Percentiles rank a stretch among this genome's conserved stretches.
Conservation (phyloP, 2,329 filamentous ascomycete species). For the Rhinocladiella mackenziei region DNA sequence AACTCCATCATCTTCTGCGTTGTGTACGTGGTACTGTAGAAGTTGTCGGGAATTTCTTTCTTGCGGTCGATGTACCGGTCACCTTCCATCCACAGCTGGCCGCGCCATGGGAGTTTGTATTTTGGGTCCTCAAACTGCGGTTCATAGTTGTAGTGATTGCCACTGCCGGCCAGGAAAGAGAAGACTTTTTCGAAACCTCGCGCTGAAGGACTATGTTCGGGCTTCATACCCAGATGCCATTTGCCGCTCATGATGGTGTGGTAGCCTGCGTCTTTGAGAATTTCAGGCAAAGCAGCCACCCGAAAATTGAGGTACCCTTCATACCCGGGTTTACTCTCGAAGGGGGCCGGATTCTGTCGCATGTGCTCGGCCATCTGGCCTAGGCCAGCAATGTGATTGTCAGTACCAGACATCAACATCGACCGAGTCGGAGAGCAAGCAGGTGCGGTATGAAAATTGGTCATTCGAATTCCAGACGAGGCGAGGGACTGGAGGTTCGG, state of each 20-base stretch:
- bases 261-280: slow-evolving; percentile 35
- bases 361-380: slow-evolving; percentile 56
- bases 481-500: slow-evolving; percentile 56
- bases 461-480: slow-evolving; percentile 55
- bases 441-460: slow-evolving; percentile 61
- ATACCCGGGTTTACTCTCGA: no score
- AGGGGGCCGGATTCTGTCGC: no score
- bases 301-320: no score
- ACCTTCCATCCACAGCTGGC: no score
- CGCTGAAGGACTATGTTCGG: slow-evolving; percentile 26
- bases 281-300: slow-evolving; percentile 35
- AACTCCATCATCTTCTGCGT: no score
- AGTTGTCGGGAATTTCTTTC: no score
- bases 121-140: slow-evolving; percentile 16
- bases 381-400: slow-evolving; percentile 44
- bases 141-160: slow-evolving; percentile 37
- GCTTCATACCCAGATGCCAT: slow-evolving; percentile 35
- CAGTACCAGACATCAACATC: slow-evolving; percentile 63
- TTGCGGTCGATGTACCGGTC: no score
- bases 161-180: slow-evolving; percentile 30
- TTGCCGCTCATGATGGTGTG: slow-evolving; percentile 36
- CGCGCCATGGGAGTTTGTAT: no score
- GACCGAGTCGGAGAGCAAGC: slow-evolving; percentile 62
- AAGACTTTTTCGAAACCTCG: slow-evolving; percentile 33
- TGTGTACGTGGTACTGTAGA: no score